Conservation (phyloP, 352 stramenopile species). For the Phytophthora nicotianae region DNA sequence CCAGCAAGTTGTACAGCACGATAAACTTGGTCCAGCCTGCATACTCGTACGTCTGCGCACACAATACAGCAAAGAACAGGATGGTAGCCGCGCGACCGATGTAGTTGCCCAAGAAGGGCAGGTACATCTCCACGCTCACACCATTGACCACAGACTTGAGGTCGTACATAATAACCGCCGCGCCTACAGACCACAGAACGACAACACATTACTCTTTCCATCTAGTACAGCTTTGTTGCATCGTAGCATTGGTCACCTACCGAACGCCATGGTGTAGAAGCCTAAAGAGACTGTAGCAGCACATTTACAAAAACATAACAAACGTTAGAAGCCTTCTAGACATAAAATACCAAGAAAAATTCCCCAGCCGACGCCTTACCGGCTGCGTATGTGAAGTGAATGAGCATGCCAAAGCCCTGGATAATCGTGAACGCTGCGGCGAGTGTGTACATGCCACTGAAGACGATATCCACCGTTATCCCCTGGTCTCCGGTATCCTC, state of each 20-base stretch:
- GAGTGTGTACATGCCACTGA: conserved; percentile 89
- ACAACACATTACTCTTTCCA: conserved; percentile 1
- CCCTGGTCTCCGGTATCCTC: conserved; percentile 48
- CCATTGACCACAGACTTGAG: conserved; percentile 86
- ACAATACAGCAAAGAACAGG: conserved; percentile 82
- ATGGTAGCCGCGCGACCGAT: conserved; percentile 82
- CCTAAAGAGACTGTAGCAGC: conserved; percentile 60
- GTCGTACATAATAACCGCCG: conserved; percentile 82
- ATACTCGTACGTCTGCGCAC: conserved; percentile 70
- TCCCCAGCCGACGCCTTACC: conserved; percentile 38
- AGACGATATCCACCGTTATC: conserved; percentile 78
- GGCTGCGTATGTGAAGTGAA: conserved; percentile 62
- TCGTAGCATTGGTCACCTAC: conserved; percentile 31
- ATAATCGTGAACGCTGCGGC: conserved; percentile 81
- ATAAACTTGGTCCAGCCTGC: conserved; percentile 74
- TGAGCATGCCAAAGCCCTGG: conserved; percentile 87
- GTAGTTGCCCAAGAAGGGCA: conserved; percentile 89
- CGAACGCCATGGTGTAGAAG: conserved; percentile 87
- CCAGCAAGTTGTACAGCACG: conserved; percentile 78
- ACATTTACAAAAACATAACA: conserved; percentile 15
- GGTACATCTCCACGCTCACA: conserved; percentile 82
- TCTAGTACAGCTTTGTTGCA: background rate
- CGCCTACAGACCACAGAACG: conserved; percentile 38
- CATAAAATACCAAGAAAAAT: background rate
- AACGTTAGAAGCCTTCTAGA: conserved; percentile 7